Evolutionary conservation across 2,329 filamentous ascomycete species (phyloP), one percentile per base, ranked within the genome.

Genomic region (Volutella citrinella): DNA sequence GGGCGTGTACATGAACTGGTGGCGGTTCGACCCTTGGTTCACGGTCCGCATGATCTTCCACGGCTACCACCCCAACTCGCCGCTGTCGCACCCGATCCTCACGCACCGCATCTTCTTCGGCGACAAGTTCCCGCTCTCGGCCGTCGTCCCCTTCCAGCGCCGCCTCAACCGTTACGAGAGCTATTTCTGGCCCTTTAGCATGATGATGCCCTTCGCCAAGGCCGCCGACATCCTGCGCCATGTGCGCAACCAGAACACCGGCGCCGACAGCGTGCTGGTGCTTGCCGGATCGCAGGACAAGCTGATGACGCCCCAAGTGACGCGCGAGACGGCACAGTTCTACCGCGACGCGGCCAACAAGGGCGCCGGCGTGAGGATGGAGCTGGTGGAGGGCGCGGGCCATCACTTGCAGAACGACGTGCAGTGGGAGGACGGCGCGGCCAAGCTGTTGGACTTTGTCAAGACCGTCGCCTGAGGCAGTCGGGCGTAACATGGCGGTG

Each of bases 341-440:
- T 55, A 49, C 21, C 38, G 48, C 9, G 34, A 36, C 14, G 46
- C 32, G 10, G 41, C 36, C 10, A 32, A 15, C 7, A 29, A 34
- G 34, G 34, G 33, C 5, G 34, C 56, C 10, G 67, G 65, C 2
- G 67, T 75, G 9, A 51, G 55, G 28, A 52, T 70, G 28, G 59
- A 46, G 12, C 53, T 68, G 27, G 66, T 75, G 2, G 55, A 61
- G 4, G 64, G 61, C 4, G 59, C 69, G 5, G 72, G 66, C 3
- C 72, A 78, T 49, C 72, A 78, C 53, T 40, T 76, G 27, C 70
- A 76, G 48, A 74, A 77, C 35, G 71, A 77, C 45, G 52, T 65
- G 10, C 58, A 61, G 23, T 74, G 69, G 68, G 55, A 71, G 34
- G 49, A 61, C 4, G 72, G 71, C 1, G 70, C 68, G 2, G 51